Conservation (phyloP, 345 rosid genomes). For the Gossypium herbaceum region DNA sequence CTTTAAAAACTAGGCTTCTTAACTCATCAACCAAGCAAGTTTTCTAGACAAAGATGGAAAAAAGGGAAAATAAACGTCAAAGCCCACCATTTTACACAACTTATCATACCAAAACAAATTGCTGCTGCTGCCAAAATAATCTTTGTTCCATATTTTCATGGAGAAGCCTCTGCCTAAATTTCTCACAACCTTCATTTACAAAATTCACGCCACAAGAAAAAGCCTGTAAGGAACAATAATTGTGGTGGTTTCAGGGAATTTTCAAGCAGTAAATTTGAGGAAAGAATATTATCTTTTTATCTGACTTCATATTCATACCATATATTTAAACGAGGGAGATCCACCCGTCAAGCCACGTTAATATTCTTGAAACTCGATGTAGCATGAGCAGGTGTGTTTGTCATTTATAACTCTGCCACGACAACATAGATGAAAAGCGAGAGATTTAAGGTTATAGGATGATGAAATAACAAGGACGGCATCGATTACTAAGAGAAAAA, state of each 20-base stretch:
- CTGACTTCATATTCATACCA: conserved; percentile 40
- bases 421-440: neutral
- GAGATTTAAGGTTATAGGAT: neutral
- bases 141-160: conserved; percentile 21
- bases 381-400: conserved; percentile 58
- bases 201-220: conserved; percentile 39
- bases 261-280: neutral
- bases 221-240: conserved; percentile 31
- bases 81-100: no score
- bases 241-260: neutral
- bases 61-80: no score
- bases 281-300: neutral
- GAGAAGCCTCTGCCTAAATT: conserved; percentile 36
- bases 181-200: conserved; percentile 39
- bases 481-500: neutral
- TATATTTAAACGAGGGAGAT: conserved; percentile 43
- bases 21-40: neutral
- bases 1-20: neutral
- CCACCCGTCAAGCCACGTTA: conserved; percentile 62
- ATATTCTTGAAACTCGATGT: conserved; percentile 37
- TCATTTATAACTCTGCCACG: conserved; percentile 38
- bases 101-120: neutral
- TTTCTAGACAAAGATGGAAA: no score
- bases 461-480: neutral
- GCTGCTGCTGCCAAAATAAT: conserved; percentile 36